Conservation (phyloP, 2,329 filamentous ascomycete species). For the Aspergillus nomiae region DNA sequence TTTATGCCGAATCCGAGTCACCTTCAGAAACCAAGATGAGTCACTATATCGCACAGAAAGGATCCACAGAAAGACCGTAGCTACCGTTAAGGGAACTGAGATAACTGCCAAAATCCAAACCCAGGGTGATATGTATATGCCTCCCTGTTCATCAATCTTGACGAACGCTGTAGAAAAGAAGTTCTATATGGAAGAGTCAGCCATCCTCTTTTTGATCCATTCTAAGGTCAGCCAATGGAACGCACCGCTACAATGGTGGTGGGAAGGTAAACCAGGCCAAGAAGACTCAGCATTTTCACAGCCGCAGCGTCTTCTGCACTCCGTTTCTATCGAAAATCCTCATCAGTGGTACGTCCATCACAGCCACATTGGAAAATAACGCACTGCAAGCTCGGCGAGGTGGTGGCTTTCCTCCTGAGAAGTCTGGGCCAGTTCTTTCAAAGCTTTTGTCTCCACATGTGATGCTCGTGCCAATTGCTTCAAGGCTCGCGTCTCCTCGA, state of each 20-base stretch:
- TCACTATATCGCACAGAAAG: conserved; percentile 9
- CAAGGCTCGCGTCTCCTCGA: conserved; percentile 12
- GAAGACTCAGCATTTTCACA: conserved; percentile 17
- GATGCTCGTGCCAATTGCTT: conserved; percentile 8
- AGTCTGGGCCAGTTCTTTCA: conserved; percentile 6
- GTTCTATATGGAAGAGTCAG: conserved; percentile 7
- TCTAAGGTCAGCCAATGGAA: not conserved
- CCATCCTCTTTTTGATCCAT: not conserved
- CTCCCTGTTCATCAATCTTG: conserved; percentile 9
- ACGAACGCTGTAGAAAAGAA: conserved; percentile 20
- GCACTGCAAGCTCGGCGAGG: conserved; percentile 13
- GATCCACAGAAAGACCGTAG: conserved; percentile 11
- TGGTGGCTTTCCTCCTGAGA: conserved; percentile 7
- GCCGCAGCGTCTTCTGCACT: conserved; percentile 12
- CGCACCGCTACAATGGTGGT: conserved; percentile 17
- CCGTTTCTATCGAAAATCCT: not conserved
- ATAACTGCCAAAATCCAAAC: conserved; percentile 15
- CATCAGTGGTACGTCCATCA: not conserved
- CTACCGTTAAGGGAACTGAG: conserved; percentile 13
- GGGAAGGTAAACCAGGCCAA: conserved; percentile 15
- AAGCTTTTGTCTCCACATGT: conserved; percentile 3
- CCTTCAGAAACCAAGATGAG: not conserved
- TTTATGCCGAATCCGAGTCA: not conserved
- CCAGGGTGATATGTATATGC: conserved; percentile 11
- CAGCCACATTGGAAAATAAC: not conserved